Percentiles rank a stretch among this genome's conserved stretches.
phyloP scores from a whole-genome alignment of 2,329 filamentous ascomycete species.

The Teratosphaeria zuluensis region DNA sequence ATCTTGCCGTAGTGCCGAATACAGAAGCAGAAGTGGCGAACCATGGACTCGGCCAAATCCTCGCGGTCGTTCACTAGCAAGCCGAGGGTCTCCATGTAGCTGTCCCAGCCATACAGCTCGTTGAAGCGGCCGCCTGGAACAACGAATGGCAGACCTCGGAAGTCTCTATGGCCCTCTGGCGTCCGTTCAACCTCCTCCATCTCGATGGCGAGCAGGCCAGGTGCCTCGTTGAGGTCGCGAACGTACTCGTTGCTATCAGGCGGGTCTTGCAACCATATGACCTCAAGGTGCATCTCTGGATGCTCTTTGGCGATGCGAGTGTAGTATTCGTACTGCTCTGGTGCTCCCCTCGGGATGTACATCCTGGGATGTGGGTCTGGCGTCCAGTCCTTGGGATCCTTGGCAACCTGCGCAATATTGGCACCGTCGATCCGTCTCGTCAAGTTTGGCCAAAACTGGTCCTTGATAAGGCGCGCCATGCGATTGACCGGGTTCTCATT shows the following conservation, averaged over 20 bases:
- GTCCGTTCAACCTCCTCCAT: conserved; percentile 63
- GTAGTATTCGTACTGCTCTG: conserved; percentile 87
- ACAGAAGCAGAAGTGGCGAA: conserved; percentile 93
- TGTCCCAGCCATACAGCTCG: conserved; percentile 97
- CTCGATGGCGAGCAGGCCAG: conserved; percentile 78
- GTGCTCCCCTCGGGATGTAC: conserved; percentile 75
- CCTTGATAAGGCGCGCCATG: conserved; percentile 73
- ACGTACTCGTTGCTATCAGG: conserved; percentile 65
- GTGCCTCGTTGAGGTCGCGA: conserved; percentile 72
- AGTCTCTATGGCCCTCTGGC: conserved; percentile 57
- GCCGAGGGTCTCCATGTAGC: conserved; percentile 94
- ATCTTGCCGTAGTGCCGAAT: conserved; percentile 99
- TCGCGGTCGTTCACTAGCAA: conserved; percentile 76
- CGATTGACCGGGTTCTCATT: conserved; percentile 93
- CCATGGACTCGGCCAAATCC: conserved; percentile 87
- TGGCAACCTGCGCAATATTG: conserved; percentile 74
- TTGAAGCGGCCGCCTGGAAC: conserved; percentile 97
- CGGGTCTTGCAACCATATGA: conserved; percentile 63
- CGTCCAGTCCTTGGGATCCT: conserved; percentile 94
- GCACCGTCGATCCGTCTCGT: conserved; percentile 84
- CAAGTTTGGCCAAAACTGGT: conserved; percentile 86
- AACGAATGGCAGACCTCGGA: conserved; percentile 84
- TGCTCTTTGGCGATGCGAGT: conserved; percentile 64
- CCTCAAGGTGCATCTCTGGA: conserved; percentile 80
- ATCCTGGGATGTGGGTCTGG: conserved; percentile 79